phyloP scores from a whole-genome alignment of 2,329 filamentous ascomycete species.

The Exophiala alcalophila region DNA sequence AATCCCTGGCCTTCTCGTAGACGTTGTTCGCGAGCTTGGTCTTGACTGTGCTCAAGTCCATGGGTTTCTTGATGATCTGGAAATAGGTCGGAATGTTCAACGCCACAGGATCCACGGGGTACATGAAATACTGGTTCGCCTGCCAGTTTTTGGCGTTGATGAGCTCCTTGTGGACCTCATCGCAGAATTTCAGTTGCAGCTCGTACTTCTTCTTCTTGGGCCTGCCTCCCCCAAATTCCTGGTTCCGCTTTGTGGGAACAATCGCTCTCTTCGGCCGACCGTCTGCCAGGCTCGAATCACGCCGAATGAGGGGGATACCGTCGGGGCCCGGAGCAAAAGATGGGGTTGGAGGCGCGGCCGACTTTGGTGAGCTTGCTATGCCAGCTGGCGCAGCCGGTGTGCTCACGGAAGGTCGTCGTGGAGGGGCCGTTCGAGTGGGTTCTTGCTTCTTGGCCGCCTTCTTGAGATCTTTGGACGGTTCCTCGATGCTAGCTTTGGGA shows the following conservation, averaged over 20 bases:
- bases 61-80: constrained; percentile 91
- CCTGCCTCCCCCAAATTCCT: constrained; percentile 79
- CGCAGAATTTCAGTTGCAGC: constrained; percentile 85
- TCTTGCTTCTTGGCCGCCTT: constrained; percentile 46
- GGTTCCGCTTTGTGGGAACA: constrained; percentile 85
- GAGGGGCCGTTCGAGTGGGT: constrained; percentile 42
- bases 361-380: constrained; percentile 46
- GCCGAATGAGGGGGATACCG: constrained; percentile 76
- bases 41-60: constrained; percentile 84
- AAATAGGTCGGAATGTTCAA: constrained; percentile 92
- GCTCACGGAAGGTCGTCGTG: constrained; percentile 50
- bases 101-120: constrained; percentile 88
- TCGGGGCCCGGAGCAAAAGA: constrained; percentile 75
- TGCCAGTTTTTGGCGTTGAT: constrained; percentile 67
- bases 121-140: constrained; percentile 71
- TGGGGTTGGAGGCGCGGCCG: constrained; percentile 44
- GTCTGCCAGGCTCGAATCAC: constrained; percentile 75
- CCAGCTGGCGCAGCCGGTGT: constrained; percentile 26
- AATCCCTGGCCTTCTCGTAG: constrained; percentile 79
- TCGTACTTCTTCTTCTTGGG: constrained; percentile 89
- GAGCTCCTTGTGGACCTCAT: constrained; percentile 75
- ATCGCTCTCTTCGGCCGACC: constrained; percentile 90
- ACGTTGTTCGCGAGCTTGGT: constrained; percentile 73
- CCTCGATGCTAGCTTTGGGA: constrained; percentile 54
- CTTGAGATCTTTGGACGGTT: constrained; percentile 63